Evolutionary conservation across 306 rosid species (phyloP), one percentile per base, ranked within the genome.

Genomic region (Amphicarpaea edgeworthii): DNA sequence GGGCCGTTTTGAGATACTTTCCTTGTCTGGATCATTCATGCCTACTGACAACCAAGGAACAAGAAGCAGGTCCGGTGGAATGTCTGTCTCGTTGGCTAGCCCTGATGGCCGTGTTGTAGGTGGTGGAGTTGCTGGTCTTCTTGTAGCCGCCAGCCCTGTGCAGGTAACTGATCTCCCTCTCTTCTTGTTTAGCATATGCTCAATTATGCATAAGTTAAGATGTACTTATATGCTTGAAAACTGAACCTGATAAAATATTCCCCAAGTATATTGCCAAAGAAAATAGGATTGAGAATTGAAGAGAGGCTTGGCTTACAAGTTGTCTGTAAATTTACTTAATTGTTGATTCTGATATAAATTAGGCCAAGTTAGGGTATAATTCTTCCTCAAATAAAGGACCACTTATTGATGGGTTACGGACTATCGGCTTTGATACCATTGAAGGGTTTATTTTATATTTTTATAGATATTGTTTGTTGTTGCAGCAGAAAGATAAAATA

Each of bases 1-100:
- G 98, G 97, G 98, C 26, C 93, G 90, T 16, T 93, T 91, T 62
- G 92, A 91, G 75, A 89, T 93, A 84, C 88, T 91, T 51, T 83
- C 89, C 3, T 63, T 93, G 61, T 84, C 93, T 21, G 98, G 98
- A 62, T 88, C 96, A 15, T 88, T 93, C 81, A 86, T 86, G 88
- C 95, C 95, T 30, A 77, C 89, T 21, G 96, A 93, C 15, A 85
- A 63, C 66, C 94, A 87, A 85, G 98, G 96, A 80, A 32, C 93
- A 37, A 83, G 89, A 78, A 84, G 91, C 85, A 83, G 97, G 85
- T 66, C 93, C 0, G 98, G 97, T 6, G 93, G 93, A 20, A 86
- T 93, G 93, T 86, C 89, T 0, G 90, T 91, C 67, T 84, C 93
- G 6, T 50, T 93, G 83, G 90, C 93, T 47, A 84, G 93, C 76